Evolutionary conservation across 495 filamentous ascomycete genomes (phyloP).

Genomic region (Penicillium arizonense): DNA sequence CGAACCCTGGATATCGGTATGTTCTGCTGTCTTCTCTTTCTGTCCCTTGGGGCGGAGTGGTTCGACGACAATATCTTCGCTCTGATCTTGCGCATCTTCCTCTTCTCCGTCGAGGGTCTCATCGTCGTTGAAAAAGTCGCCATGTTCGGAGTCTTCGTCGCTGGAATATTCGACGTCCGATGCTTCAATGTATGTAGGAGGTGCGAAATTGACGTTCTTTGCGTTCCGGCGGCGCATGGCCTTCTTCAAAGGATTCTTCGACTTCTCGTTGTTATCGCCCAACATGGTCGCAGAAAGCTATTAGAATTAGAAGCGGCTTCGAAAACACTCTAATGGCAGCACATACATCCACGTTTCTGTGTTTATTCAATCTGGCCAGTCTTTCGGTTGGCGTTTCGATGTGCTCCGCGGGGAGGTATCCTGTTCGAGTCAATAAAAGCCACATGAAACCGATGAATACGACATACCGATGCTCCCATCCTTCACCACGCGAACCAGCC

Average conservation of each 20-base stretch:
- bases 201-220: conserved; percentile 85
- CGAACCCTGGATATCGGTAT: conserved; percentile 21
- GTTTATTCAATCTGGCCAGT: conserved; percentile 92
- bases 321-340: neutral
- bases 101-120: conserved; percentile 43
- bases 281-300: conserved; percentile 94
- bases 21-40: conserved; percentile 34
- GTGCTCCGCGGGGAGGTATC: conserved; percentile 95
- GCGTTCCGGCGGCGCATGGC: conserved; percentile 83
- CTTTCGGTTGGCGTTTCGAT: conserved; percentile 98
- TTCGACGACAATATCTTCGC: conserved; percentile 46
- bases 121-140: conserved; percentile 55
- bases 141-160: conserved; percentile 72
- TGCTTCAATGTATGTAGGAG: conserved; percentile 86
- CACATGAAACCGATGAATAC: no score
- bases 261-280: conserved; percentile 82
- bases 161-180: conserved; percentile 86
- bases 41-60: conserved; percentile 43
- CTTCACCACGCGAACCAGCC: conserved; percentile 95
- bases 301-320: conserved; percentile 13
- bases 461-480: conserved; percentile 90
- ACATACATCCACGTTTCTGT: conserved; percentile 94
- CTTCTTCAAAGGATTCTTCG: conserved; percentile 85
- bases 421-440: conserved; percentile 37
- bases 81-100: conserved; percentile 36